Evolutionary conservation across 495 filamentous ascomycete genomes (phyloP).

Genomic region (Hyaloscypha variabilis): DNA sequence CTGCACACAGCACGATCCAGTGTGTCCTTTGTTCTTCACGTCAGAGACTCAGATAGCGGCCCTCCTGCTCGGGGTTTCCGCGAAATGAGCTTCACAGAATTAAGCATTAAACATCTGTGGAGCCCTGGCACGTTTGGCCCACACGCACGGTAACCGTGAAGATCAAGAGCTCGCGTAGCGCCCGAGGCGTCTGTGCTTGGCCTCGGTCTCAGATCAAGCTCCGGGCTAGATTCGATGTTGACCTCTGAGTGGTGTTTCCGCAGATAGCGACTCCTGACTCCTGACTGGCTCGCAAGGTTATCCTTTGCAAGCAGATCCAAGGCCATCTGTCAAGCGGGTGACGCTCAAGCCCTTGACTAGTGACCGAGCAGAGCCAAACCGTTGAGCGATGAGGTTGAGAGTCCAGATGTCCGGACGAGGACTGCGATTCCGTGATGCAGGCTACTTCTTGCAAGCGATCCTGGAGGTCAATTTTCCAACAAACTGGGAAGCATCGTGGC

Average conservation of each 20-base stretch:
- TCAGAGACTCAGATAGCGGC: neutral
- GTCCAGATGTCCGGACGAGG: neutral
- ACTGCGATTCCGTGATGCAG: neutral
- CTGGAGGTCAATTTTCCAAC: no score
- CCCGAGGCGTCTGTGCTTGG: neutral
- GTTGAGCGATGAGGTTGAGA: neutral
- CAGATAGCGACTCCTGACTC: neutral
- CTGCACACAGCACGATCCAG: neutral
- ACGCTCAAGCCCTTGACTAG: neutral
- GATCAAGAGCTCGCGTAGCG: neutral
- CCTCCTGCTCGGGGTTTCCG: neutral
- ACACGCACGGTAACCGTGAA: neutral
- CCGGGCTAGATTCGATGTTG: neutral
- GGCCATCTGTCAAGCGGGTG: neutral
- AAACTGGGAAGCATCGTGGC: neutral
- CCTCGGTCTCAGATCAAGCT: neutral
- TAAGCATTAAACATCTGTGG: neutral
- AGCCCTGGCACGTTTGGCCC: neutral
- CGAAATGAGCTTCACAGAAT: conserved; percentile 1
- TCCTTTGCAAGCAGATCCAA: neutral
- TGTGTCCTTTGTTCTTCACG: no score
- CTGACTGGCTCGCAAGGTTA: neutral
- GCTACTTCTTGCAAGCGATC: neutral
- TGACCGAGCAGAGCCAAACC: neutral
- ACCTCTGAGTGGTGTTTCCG: conserved; percentile 1